These are phyloP conservation scores for Tetracladium maxilliforme DNA, from an alignment of 2,329 filamentous ascomycete species.

Conservation along the genomic window DNA sequence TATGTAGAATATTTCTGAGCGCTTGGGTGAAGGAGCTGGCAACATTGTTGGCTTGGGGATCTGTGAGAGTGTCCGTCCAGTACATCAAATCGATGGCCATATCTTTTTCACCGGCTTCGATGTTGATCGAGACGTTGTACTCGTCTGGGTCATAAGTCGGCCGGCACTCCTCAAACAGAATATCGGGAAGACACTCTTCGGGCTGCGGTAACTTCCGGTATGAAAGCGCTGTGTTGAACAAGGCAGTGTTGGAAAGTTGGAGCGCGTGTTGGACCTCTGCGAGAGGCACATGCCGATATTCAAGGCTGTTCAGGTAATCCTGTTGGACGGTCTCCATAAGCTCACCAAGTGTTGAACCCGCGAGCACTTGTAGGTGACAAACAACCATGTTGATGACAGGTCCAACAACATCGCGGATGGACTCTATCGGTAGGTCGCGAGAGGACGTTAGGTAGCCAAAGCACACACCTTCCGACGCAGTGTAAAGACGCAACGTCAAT, in stretches of 20 bases:
- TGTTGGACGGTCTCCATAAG: slow-evolving; percentile 12
- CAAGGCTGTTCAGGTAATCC: slow-evolving; percentile 16
- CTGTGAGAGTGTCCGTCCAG: slow-evolving; percentile 22
- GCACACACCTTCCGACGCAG: slow-evolving; percentile 18
- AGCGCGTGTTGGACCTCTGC: slow-evolving; percentile 19
- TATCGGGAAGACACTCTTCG: no score
- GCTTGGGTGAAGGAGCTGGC: slow-evolving; percentile 18
- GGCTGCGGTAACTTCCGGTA: no score
- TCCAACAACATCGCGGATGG: slow-evolving; percentile 28
- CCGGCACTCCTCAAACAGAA: no score
- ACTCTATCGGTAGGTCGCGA: slow-evolving; percentile 25
- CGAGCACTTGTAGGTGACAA: slow-evolving; percentile 9
- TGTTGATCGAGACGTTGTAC: slow-evolving; percentile 2
- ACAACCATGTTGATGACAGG: slow-evolving; percentile 24
- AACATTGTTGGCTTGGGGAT: slow-evolving; percentile 20
- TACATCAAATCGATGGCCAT: slow-evolving; percentile 22
- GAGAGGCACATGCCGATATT: slow-evolving; percentile 22
- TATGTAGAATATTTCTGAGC: slow-evolving; percentile 18
- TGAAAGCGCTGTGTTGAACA: slow-evolving; percentile 12
- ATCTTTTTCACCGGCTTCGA: slow-evolving; percentile 4
- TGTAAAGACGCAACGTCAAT: slow-evolving; percentile 13
- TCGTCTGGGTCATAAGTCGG: slow-evolving; percentile 1
- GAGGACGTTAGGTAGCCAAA: slow-evolving; percentile 24
- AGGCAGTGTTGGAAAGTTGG: slow-evolving; percentile 3
- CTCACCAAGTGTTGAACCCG: slow-evolving; percentile 10